A percentile compares a stretch with the other conserved stretches of the same genome.
Evolutionary conservation across 2,329 filamentous ascomycete species (phyloP).

Genomic region (Nemania bipapillata): DNA sequence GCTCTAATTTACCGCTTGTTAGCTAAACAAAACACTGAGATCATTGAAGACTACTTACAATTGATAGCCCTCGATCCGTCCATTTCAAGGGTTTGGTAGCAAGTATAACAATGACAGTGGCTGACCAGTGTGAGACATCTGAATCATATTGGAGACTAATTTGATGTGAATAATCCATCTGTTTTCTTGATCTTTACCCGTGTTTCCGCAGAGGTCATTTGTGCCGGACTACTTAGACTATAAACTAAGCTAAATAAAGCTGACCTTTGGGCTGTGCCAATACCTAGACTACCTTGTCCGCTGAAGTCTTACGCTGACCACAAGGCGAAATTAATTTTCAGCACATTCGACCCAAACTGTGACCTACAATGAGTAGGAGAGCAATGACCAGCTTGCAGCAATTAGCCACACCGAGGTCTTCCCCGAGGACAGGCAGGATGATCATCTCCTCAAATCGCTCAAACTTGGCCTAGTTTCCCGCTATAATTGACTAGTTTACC

Average conservation of each 20-base stretch:
- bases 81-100: neutral
- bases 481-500: conserved; percentile 1
- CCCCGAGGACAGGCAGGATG: neutral
- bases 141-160: neutral
- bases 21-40: neutral
- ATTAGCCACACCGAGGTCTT: neutral
- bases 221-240: neutral
- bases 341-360: neutral
- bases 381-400: neutral
- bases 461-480: conserved; percentile 1
- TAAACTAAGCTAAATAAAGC: neutral
- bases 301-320: neutral
- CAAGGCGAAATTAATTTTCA: neutral
- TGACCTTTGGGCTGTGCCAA: neutral
- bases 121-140: neutral
- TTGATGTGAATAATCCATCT: neutral
- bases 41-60: no score
- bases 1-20: no score
- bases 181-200: neutral
- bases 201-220: neutral
- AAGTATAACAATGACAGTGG: neutral
- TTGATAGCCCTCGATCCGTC: neutral
- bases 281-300: neutral
- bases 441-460: neutral
- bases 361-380: neutral